Base-by-base conservation (phyloP, 306 rosid species). In the Lotus japonicus region DNA sequence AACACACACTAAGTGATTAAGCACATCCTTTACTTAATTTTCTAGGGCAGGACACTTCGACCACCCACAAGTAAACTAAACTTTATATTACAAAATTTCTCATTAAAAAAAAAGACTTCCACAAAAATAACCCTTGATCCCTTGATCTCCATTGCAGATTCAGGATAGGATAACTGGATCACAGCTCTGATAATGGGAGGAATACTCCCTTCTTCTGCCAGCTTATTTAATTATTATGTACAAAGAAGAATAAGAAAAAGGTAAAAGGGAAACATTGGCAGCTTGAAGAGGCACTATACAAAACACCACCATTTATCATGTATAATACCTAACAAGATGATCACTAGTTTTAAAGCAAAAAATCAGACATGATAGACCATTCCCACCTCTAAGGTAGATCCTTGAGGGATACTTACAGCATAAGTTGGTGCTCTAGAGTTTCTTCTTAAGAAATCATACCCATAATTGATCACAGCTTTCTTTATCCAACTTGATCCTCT, bases 311-410 rank as follows among this genome's bases (percentile, higher is more conserved):
- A 11, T 61, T 19, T 61, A 2, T 61, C 45, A 0, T 61, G 36
- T 61, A 45, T 7, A 41, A 61, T 38, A 18, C 12, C 51, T 17
- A 42, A 44, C 50, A 4, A 12, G 2, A 42, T 7, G 5, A 14
- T 48, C 52, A 28, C 45, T 6, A 39, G 10, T 17, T 38, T 38
- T 16, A 18, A 61, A 41, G 51, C 35, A 33, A 60, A 60, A 39
- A 39, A 13, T 50, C 42, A 90, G 62, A 90, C 87, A 61, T 78
- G 73, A 81, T 87, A 90, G 51, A 84, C 43, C 96, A 90, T 90
- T 52, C 95, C 95, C 50, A 90, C 96, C 77, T 90, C 96, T 11
- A 90, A 63, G 9, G 86, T 74, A 5, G 91, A 87, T 11, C 89
- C 86, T 14, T 85, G 87, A 11, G 96, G 90, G 52, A 76, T 59